Evolutionary conservation across 148 eudicot genomes (phyloP).

Genomic region (Fagopyrum homotropicum): DNA sequence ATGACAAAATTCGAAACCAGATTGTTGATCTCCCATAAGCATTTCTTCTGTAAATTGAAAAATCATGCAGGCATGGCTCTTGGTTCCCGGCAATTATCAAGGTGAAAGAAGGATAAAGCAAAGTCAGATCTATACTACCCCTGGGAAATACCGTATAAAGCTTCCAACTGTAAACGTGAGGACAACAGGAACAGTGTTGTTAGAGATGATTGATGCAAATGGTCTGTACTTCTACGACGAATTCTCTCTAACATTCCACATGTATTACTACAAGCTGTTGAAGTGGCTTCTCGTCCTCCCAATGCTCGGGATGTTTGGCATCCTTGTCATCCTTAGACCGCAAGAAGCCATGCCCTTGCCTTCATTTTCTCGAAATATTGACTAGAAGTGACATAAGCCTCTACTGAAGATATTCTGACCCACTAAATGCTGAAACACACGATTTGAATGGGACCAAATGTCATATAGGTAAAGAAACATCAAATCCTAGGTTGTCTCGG

Average conservation of each 20-base stretch:
- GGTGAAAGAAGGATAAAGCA: slow-evolving; percentile 83
- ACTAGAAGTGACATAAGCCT: slow-evolving; percentile 25
- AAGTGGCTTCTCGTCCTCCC: slow-evolving; percentile 96
- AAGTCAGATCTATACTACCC: slow-evolving; percentile 41
- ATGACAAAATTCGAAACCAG: neutral
- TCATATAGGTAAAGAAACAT: neutral
- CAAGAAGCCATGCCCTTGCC: slow-evolving; percentile 89
- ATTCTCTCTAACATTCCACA: slow-evolving; percentile 82
- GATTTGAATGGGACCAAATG: neutral
- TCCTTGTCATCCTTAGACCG: slow-evolving; percentile 78
- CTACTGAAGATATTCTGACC: neutral
- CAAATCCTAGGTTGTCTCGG: neutral
- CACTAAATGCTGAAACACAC: neutral
- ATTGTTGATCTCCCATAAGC: neutral
- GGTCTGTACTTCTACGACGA: slow-evolving; percentile 83
- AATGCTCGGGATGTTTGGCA: slow-evolving; percentile 89
- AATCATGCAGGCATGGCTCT: slow-evolving; percentile 45
- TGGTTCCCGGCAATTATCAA: slow-evolving; percentile 97
- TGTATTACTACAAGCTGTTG: slow-evolving; percentile 81
- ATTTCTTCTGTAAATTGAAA: neutral
- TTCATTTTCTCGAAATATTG: slow-evolving; percentile 80
- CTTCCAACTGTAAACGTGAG: slow-evolving; percentile 89
- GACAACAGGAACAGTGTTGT: slow-evolving; percentile 76
- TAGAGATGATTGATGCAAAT: slow-evolving; percentile 83
- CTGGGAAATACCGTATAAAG: slow-evolving; percentile 75